These are phyloP conservation scores for Austroboletus niveus DNA, from an alignment of 1,284 basidiomycete genomes.

Conservation along the genomic window DNA sequence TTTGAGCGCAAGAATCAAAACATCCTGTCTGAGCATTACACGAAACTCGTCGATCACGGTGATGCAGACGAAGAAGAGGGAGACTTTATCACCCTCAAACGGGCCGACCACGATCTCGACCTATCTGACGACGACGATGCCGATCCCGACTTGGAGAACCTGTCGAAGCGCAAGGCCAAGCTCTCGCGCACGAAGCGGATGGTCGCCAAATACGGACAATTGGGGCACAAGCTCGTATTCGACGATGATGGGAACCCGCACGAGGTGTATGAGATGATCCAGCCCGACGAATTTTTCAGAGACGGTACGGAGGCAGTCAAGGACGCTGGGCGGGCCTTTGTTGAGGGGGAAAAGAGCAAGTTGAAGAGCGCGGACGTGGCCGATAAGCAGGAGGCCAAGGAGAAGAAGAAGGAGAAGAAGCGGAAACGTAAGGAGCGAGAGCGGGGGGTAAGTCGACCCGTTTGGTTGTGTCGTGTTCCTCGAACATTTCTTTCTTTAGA, in stretches of 20 bases:
- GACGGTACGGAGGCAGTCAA: slow-evolving; percentile 59
- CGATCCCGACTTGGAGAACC: slow-evolving; percentile 46
- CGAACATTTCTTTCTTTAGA: slow-evolving; percentile 9
- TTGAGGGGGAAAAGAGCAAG: slow-evolving; percentile 68
- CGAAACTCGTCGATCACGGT: slow-evolving; percentile 79
- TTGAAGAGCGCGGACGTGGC: slow-evolving; percentile 69
- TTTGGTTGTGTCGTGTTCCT: not conserved
- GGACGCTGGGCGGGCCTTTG: slow-evolving; percentile 68
- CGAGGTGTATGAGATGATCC: slow-evolving; percentile 78
- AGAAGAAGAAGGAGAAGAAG: slow-evolving; percentile 88
- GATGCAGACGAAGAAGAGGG: slow-evolving; percentile 56
- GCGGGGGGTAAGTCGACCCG: slow-evolving; percentile 41
- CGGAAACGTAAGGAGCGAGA: slow-evolving; percentile 83
- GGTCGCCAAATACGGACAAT: slow-evolving; percentile 59
- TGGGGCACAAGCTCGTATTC: slow-evolving; percentile 75
- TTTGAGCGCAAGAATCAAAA: slow-evolving; percentile 96
- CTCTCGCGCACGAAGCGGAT: slow-evolving; percentile 79
- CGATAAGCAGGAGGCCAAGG: slow-evolving; percentile 83
- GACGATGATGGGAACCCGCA: slow-evolving; percentile 83
- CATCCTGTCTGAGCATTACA: slow-evolving; percentile 90
- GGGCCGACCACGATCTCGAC: slow-evolving; percentile 84
- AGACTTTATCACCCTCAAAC: slow-evolving; percentile 93
- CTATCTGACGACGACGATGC: slow-evolving; percentile 42
- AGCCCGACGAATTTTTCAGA: slow-evolving; percentile 67
- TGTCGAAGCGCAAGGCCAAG: slow-evolving; percentile 57